phyloP scores from a whole-genome alignment of 2,329 filamentous ascomycete genomes.

The Colletotrichum lini region DNA sequence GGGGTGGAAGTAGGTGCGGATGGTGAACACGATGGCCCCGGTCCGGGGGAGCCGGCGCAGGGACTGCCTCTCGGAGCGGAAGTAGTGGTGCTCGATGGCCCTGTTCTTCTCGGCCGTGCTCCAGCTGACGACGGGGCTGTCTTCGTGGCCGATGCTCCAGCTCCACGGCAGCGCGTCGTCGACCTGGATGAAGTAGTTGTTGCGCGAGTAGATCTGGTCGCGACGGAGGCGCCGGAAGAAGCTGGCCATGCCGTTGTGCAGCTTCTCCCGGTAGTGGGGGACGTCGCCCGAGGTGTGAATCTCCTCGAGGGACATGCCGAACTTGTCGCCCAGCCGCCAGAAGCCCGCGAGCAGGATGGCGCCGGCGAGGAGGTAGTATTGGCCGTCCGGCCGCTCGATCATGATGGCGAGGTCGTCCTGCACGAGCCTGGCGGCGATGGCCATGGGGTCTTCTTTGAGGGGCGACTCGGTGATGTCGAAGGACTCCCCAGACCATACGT shows the following conservation, averaged over 20 bases:
- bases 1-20: slow-evolving; percentile 84
- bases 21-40: slow-evolving; percentile 79
- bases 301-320: slow-evolving; percentile 82
- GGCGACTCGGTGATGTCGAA: slow-evolving; percentile 78
- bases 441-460: slow-evolving; percentile 83
- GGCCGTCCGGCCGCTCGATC: slow-evolving; percentile 81
- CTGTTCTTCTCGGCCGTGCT: slow-evolving; percentile 81
- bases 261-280: slow-evolving; percentile 77
- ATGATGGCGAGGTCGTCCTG: slow-evolving; percentile 90
- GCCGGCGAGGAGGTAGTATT: slow-evolving; percentile 86
- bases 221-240: slow-evolving; percentile 82
- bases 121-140: slow-evolving; percentile 77
- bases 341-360: slow-evolving; percentile 84
- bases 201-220: slow-evolving; percentile 74
- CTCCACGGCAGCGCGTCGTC: slow-evolving; percentile 85
- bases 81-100: slow-evolving; percentile 80
- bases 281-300: slow-evolving; percentile 87
- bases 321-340: slow-evolving; percentile 87
- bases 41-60: slow-evolving; percentile 73
- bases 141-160: slow-evolving; percentile 81
- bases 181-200: slow-evolving; percentile 92
- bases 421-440: slow-evolving; percentile 77
- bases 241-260: slow-evolving; percentile 84
- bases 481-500: slow-evolving; percentile 78
- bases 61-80: slow-evolving; percentile 82